Evolutionary conservation across 495 filamentous ascomycete species (phyloP), one percentile per base, ranked within the genome.

Genomic region (Aspergillus sclerotioniger): DNA sequence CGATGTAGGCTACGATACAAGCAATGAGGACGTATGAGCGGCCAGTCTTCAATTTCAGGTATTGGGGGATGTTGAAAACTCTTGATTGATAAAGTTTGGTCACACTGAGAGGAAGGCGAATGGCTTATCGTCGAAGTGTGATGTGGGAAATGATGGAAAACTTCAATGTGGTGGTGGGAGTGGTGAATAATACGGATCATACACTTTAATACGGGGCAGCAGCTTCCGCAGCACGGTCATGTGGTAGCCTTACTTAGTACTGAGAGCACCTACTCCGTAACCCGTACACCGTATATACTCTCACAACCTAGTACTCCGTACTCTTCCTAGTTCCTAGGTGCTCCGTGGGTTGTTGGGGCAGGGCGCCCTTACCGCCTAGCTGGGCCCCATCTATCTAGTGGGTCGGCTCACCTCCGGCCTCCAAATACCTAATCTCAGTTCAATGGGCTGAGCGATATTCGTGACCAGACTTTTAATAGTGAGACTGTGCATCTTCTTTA

Each of bases 131-230:
- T 33, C 13, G 17, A 51, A 51, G 33, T 17, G 16, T 16, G 15
- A 35, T 17, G 49, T 41, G 33, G 28, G 29, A 33, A 32, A 8
- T 17, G 17, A 33, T 51, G 28, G 28, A 32, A 33, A 15, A 33
- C 33, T 31, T 51, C 29, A 51, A 53, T 53, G 51, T 53, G 35
- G 49, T 43, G 37, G 15, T 53, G 21, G 20, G 47, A 35, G 25
- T 35, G 37, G 37, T 41, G 37, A 41, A 41, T 41, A 41, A 41
- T 41, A 41, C 37, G n/a, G 13, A 21, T 28, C 29, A 6, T 19
- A 51, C 15, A 35, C 13, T 8, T 51, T 32, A 25, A 51, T 37
- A 20, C 16, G 16, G 8, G 33, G 51, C 16, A 43, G 35, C 20
- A 43, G 41, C 17, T 53, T 10, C 28, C 46, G 46, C 21, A 25